phyloP scores from a whole-genome alignment of 495 filamentous ascomycete species.

The Halenospora varia region DNA sequence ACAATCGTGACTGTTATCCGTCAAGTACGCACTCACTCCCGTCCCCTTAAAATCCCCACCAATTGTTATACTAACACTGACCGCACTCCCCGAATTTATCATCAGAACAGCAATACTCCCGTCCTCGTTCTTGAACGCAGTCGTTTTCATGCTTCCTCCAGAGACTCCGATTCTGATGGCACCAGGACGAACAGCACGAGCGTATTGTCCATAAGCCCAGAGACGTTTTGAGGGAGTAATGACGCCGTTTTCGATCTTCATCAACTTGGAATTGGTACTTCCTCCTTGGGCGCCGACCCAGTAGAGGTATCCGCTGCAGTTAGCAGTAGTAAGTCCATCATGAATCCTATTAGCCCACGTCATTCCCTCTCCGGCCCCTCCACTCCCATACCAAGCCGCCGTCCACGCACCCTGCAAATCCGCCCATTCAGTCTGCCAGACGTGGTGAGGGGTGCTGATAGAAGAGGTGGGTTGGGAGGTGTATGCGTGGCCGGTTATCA shows the following conservation, averaged over 20 bases:
- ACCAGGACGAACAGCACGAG: slow-evolving; percentile 41
- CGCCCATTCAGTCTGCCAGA: slow-evolving; percentile 51
- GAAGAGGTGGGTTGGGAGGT: slow-evolving; percentile 33
- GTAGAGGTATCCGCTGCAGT: slow-evolving; percentile 46
- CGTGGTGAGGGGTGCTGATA: slow-evolving; percentile 33
- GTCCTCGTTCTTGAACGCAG: slow-evolving; percentile 44
- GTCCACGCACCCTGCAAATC: slow-evolving; percentile 42
- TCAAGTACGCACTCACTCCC: slow-evolving; percentile 4
- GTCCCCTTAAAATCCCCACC: slow-evolving; percentile 2
- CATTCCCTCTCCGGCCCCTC: slow-evolving; percentile 41
- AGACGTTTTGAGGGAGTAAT: slow-evolving; percentile 37
- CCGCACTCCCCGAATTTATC: slow-evolving; percentile 40
- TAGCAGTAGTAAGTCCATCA: slow-evolving; percentile 35
- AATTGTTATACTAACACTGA: neutral
- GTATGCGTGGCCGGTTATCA: slow-evolving; percentile 46
- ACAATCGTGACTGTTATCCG: slow-evolving; percentile 9
- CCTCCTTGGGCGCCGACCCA: slow-evolving; percentile 46
- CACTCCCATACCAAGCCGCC: slow-evolving; percentile 38
- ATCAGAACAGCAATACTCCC: slow-evolving; percentile 38
- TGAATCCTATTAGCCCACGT: slow-evolving; percentile 52
- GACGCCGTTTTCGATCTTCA: slow-evolving; percentile 29
- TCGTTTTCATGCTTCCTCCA: slow-evolving; percentile 31
- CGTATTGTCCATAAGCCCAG: slow-evolving; percentile 46
- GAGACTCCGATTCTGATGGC: slow-evolving; percentile 36
- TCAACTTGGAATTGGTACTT: slow-evolving; percentile 31